These are phyloP conservation scores for Naganishia vaughanmartiniae DNA, from an alignment of 768 basidiomycete genomes.

Conservation along the genomic window DNA sequence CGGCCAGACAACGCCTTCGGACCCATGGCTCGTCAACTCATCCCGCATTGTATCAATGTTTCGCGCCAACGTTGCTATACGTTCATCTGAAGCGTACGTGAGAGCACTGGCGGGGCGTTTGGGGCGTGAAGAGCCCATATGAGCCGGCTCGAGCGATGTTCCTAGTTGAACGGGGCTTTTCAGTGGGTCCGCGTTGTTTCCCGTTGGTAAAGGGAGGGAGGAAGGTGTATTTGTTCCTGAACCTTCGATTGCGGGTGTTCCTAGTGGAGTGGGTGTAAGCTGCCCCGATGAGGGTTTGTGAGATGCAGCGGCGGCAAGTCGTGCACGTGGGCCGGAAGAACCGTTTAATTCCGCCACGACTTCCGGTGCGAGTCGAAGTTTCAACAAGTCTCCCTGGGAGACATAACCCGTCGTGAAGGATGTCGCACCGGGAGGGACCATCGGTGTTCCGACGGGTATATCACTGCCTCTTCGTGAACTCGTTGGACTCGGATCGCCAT, in stretches of 20 bases:
- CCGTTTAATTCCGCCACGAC: constrained; percentile 40
- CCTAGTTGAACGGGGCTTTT: constrained; percentile 39
- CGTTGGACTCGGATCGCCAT: constrained; percentile 57
- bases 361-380: constrained; percentile 24
- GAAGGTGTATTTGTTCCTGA: background rate
- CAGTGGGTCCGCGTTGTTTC: constrained; percentile 30
- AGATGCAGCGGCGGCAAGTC: constrained; percentile 52
- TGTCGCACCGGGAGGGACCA: constrained; percentile 43
- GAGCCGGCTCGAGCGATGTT: constrained; percentile 49
- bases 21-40: constrained; percentile 71
- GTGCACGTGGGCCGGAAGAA: constrained; percentile 40
- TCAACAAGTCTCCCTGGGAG: constrained; percentile 26
- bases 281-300: background rate
- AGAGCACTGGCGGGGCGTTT: constrained; percentile 52
- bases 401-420: constrained; percentile 30
- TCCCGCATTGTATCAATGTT: constrained; percentile 72
- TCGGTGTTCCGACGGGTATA: constrained; percentile 51
- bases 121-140: constrained; percentile 38
- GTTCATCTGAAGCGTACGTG: constrained; percentile 64
- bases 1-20: constrained; percentile 67
- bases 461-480: constrained; percentile 49
- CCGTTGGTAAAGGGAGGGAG: background rate
- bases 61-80: constrained; percentile 67
- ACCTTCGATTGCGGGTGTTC: background rate
- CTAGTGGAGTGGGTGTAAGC: background rate